Conservation (phyloP, 306 rosid species). For the Dryas drummondii region DNA sequence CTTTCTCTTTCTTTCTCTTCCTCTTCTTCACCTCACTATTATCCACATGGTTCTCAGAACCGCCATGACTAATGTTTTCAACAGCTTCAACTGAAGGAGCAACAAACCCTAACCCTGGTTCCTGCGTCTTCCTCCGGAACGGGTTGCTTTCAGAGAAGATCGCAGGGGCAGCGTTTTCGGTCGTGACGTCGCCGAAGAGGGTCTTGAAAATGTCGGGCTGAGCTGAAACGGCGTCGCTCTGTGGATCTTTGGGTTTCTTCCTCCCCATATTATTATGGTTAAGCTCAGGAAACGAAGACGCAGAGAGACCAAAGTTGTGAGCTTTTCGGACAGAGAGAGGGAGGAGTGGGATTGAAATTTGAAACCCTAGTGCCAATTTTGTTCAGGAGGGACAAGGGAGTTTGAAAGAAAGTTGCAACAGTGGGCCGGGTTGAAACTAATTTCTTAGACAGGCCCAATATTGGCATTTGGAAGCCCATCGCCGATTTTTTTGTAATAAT, state of each 20-base stretch:
- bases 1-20: conserved; percentile 41
- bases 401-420: background rate
- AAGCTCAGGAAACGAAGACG: background rate
- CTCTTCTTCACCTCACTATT: conserved; percentile 34
- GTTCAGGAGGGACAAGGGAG: background rate
- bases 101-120: conserved; percentile 2
- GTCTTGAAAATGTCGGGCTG: conserved; percentile 49
- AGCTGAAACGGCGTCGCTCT: conserved; percentile 35
- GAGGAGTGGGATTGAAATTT: background rate
- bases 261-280: conserved; percentile 47
- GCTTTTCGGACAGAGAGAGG: background rate
- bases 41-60: conserved; percentile 17
- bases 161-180: conserved; percentile 29
- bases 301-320: background rate
- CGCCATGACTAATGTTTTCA: conserved; percentile 8
- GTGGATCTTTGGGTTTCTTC: conserved; percentile 40
- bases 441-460: background rate
- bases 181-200: conserved; percentile 50
- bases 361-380: conserved; percentile 10
- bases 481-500: too few relatives aligned
- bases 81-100: conserved; percentile 10
- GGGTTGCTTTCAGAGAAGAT: conserved; percentile 81
- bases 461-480: too few relatives aligned
- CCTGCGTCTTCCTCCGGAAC: conserved; percentile 47
- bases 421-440: background rate